Conservation (phyloP, 768 basidiomycete species). For the Leccinellum albellum region DNA sequence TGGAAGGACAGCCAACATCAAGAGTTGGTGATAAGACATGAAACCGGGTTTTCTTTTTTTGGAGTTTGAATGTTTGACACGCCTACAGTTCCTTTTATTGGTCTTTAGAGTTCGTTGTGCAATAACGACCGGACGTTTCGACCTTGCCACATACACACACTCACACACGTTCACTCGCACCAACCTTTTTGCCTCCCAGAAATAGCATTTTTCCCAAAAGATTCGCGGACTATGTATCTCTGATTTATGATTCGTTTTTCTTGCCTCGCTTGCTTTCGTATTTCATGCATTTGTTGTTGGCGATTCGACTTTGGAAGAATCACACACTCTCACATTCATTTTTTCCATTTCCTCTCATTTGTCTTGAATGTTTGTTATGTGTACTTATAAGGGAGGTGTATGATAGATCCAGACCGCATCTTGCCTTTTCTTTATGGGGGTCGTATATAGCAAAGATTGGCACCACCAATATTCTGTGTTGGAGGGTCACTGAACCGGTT, state of each 20-base stretch:
- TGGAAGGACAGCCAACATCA: constrained; percentile 11
- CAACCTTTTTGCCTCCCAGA: neutral
- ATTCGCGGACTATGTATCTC: constrained; percentile 23
- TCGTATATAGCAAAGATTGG: constrained; percentile 9
- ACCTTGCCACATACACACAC: constrained; percentile 7
- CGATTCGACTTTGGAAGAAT: constrained; percentile 5
- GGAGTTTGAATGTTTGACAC: neutral
- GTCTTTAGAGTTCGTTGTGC: constrained; percentile 9
- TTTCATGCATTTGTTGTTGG: constrained; percentile 11
- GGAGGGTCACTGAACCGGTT: too few species aligned
- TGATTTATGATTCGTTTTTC: constrained; percentile 30
- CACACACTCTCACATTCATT: neutral
- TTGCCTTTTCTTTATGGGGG: constrained; percentile 3
- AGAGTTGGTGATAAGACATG: constrained; percentile 25
- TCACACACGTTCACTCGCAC: neutral
- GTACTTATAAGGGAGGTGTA: constrained; percentile 30
- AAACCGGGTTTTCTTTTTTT: constrained; percentile 5
- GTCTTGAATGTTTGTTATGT: constrained; percentile 22
- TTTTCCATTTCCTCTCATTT: constrained; percentile 1
- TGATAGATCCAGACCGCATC: constrained; percentile 15
- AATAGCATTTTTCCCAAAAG: constrained; percentile 8
- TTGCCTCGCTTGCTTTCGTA: constrained; percentile 25
- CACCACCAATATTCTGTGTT: neutral
- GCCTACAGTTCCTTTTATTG: neutral
- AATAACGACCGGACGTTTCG: constrained; percentile 13